A percentile compares a stretch with the other conserved stretches of the same genome.
phyloP scores from a whole-genome alignment of 352 stramenopile genomes.

The Pythium utonaiense region DNA sequence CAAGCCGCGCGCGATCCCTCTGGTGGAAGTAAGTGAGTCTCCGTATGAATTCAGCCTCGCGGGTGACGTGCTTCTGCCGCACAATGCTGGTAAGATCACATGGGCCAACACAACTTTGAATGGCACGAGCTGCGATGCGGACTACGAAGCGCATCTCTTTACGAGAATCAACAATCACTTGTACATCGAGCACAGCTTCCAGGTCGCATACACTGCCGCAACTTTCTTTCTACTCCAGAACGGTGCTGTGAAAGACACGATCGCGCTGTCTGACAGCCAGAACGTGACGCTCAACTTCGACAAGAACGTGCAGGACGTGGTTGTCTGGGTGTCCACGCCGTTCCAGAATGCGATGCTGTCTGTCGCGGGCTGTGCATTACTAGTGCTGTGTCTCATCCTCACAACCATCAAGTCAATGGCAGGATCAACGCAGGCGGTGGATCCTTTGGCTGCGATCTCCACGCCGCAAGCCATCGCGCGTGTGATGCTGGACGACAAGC shows the following conservation, averaged over 20 bases:
- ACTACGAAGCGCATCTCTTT: neutral
- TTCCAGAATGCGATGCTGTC: constrained; percentile 7
- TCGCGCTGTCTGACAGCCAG: neutral
- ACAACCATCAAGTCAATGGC: neutral
- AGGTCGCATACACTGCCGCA: constrained; percentile 8
- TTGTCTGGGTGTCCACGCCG: constrained; percentile 4
- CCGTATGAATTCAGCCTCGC: neutral
- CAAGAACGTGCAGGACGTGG: constrained; percentile 10
- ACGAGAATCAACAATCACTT: constrained; percentile 9
- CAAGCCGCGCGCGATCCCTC: neutral
- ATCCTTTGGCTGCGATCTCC: neutral
- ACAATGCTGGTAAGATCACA: neutral
- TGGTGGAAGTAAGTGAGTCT: neutral
- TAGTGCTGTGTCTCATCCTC: neutral
- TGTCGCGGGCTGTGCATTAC: neutral
- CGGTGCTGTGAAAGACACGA: neutral
- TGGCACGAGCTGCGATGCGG: neutral
- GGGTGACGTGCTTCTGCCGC: constrained; percentile 6
- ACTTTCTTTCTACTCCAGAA: constrained; percentile 9
- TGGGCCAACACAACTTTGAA: neutral
- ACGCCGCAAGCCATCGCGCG: neutral
- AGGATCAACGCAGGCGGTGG: neutral
- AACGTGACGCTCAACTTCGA: constrained; percentile 10
- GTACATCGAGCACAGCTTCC: constrained; percentile 13
- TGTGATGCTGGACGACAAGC: neutral